Evolutionary conservation across 2,329 filamentous ascomycete species (phyloP).

Genomic region (Colletotrichum brevisporum): DNA sequence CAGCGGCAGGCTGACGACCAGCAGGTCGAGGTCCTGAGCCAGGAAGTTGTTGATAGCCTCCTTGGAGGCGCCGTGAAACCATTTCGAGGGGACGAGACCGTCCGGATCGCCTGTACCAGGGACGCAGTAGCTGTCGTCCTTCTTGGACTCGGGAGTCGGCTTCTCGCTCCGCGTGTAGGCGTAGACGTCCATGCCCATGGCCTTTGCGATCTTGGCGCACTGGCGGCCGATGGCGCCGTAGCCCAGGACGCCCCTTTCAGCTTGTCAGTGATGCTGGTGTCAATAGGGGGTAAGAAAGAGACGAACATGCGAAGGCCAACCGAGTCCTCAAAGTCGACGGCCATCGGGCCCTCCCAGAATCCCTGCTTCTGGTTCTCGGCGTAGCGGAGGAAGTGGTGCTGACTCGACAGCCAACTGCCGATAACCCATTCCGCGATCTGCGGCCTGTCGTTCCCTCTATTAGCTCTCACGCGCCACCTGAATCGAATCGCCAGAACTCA

Average conservation of each 20-base stretch:
- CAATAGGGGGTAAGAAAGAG: neutral
- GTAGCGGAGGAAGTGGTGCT: conserved; percentile 50
- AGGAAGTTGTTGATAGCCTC: conserved; percentile 58
- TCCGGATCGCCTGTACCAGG: conserved; percentile 70
- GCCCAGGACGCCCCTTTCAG: conserved; percentile 54
- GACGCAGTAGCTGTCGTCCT: conserved; percentile 72
- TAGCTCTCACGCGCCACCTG: neutral
- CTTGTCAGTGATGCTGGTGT: neutral
- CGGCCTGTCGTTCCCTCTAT: conserved; percentile 42
- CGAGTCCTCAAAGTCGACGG: conserved; percentile 49
- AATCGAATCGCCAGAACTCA: conserved; percentile 44
- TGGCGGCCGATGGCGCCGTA: conserved; percentile 63
- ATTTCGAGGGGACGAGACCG: conserved; percentile 56
- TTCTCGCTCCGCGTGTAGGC: conserved; percentile 76
- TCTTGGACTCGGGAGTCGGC: conserved; percentile 69
- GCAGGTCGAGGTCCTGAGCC: conserved; percentile 57
- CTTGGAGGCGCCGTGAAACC: conserved; percentile 56
- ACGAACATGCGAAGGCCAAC: conserved; percentile 52
- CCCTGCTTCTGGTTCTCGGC: conserved; percentile 47
- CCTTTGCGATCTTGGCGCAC: conserved; percentile 62
- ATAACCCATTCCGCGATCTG: conserved; percentile 60
- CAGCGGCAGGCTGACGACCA: conserved; percentile 59
- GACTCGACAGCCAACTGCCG: conserved; percentile 50
- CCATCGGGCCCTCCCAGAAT: conserved; percentile 45
- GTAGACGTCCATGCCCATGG: conserved; percentile 76